Percentiles rank a stretch among this genome's conserved stretches.
Evolutionary conservation across 73 alveolate genomes (phyloP).

Genomic region (Tetrahymena elliotti): DNA sequence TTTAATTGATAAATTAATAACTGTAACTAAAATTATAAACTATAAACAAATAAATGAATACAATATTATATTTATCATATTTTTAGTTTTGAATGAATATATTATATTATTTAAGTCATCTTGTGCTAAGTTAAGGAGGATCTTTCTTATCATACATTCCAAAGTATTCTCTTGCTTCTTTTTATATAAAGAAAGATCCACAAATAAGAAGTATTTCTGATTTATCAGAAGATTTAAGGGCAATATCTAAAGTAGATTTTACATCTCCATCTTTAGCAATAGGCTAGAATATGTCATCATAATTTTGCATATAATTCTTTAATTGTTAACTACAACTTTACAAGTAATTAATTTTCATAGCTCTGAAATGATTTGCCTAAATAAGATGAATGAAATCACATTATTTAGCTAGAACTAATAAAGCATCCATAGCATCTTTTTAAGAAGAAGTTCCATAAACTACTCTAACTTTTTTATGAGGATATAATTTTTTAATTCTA

Average conservation of each 20-base stretch:
- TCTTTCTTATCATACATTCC: neutral
- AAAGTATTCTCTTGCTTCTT: slow-evolving; percentile 38
- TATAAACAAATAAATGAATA: too few species aligned
- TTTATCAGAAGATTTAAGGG: slow-evolving; percentile 1
- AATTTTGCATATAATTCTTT: neutral
- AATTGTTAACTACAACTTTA: neutral
- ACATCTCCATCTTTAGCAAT: slow-evolving; percentile 39
- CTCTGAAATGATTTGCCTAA: slow-evolving; percentile 32
- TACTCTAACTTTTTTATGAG: slow-evolving; percentile 13
- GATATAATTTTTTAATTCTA: slow-evolving; percentile 4
- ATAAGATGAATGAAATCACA: slow-evolving; percentile 9
- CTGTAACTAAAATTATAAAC: too few species aligned
- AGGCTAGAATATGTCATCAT: neutral
- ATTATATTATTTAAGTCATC: neutral
- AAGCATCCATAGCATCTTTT: slow-evolving; percentile 29
- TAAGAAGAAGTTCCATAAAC: slow-evolving; percentile 58
- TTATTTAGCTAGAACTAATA: neutral
- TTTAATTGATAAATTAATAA: too few species aligned
- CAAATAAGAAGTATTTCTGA: slow-evolving; percentile 26
- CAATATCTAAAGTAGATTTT: slow-evolving; percentile 9
- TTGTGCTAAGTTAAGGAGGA: slow-evolving; percentile 7
- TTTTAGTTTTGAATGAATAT: too few species aligned
- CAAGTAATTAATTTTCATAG: neutral
- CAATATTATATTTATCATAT: too few species aligned
- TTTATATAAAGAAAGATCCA: slow-evolving; percentile 53